phyloP scores from a whole-genome alignment of 441 rosid genomes.

The Populus tomentosa region DNA sequence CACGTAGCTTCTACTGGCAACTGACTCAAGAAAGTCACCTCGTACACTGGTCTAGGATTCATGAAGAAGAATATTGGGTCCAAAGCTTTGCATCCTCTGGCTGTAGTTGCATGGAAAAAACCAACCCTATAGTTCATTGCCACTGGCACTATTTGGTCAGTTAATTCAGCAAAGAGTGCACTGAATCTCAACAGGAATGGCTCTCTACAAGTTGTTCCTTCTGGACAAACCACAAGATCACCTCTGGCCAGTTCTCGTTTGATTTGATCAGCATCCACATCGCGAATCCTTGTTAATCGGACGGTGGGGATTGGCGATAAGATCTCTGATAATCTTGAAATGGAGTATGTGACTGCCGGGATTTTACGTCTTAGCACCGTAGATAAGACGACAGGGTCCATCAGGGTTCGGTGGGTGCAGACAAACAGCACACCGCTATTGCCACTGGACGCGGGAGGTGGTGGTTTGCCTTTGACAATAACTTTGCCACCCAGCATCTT shows the following conservation, averaged over 20 bases:
- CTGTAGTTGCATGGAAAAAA: conserved; percentile 92
- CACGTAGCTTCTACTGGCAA: conserved; percentile 76
- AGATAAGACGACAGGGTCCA: conserved; percentile 86
- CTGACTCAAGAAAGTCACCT: conserved; percentile 83
- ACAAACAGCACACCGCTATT: conserved; percentile 70
- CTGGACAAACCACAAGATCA: conserved; percentile 78
- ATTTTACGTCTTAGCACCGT: conserved; percentile 57
- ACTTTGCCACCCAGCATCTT: conserved; percentile 52
- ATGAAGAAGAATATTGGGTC: conserved; percentile 89
- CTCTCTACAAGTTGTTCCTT: conserved; percentile 91
- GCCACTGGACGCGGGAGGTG: conserved; percentile 35
- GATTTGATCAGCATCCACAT: conserved; percentile 59
- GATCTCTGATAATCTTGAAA: conserved; percentile 72
- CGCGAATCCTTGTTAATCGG: conserved; percentile 61
- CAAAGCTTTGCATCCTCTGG: conserved; percentile 81
- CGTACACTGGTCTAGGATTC: conserved; percentile 90
- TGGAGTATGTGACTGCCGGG: conserved; percentile 86
- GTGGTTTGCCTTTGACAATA: conserved; percentile 76
- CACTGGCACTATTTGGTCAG: conserved; percentile 78
- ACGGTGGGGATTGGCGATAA: conserved; percentile 84
- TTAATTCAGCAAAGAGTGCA: conserved; percentile 77
- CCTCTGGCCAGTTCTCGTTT: conserved; percentile 51
- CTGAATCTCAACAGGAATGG: conserved; percentile 79
- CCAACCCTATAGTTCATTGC: conserved; percentile 87
- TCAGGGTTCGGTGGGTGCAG: conserved; percentile 81